Conservation (phyloP, 2,329 filamentous ascomycete genomes). For the Neofusicoccum parvum region DNA sequence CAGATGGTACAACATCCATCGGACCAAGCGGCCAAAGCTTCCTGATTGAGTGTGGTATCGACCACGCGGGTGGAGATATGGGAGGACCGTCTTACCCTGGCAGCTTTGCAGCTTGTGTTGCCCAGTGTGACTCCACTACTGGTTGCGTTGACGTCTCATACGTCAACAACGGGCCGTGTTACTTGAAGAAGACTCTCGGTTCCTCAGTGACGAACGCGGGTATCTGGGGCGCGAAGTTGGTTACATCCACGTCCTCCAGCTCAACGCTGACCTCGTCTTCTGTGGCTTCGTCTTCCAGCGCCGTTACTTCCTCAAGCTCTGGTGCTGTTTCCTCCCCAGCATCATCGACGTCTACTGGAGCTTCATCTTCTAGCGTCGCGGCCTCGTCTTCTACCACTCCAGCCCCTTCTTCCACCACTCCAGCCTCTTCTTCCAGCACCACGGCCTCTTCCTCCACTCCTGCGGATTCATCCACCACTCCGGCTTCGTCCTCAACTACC, state of each 20-base stretch:
- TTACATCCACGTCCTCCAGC: not conserved
- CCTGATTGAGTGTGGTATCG: constrained; percentile 16
- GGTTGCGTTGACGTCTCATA: constrained; percentile 21
- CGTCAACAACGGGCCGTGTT: constrained; percentile 6
- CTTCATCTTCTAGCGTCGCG: not conserved
- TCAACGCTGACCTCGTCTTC: not conserved
- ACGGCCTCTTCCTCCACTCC: not conserved
- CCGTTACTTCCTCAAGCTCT: not conserved
- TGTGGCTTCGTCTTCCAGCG: not conserved
- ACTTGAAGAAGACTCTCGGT: constrained; percentile 18
- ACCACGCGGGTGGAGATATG: constrained; percentile 16
- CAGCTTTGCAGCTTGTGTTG: constrained; percentile 7
- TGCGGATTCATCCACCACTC: not conserved
- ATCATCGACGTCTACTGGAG: not conserved
- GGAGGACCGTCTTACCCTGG: constrained; percentile 8
- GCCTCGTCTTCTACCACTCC: no score
- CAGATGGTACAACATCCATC: constrained; percentile 23
- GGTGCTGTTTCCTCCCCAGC: not conserved
- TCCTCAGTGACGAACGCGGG: not conserved
- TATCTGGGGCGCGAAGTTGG: constrained; percentile 20
- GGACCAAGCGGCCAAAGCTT: constrained; percentile 24
- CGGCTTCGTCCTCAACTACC: not conserved
- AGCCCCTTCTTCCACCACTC: not conserved
- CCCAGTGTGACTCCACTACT: constrained; percentile 10
- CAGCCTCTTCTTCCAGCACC: not conserved